Evolutionary conservation across 106 monocot genomes (phyloP).

Genomic region (Xerophyta viscosa): DNA sequence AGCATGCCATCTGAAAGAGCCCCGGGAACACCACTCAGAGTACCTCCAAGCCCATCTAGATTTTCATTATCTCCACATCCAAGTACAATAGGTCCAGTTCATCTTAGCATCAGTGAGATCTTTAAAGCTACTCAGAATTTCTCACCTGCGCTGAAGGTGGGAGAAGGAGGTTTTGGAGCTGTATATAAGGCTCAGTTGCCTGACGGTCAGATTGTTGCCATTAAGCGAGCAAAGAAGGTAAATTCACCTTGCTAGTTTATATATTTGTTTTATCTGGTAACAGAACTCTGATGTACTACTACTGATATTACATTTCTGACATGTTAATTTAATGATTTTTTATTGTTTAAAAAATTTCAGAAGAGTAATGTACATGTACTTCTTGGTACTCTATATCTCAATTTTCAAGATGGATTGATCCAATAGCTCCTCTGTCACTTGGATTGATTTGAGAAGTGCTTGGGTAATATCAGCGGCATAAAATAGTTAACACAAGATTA

Average conservation of each 20-base stretch:
- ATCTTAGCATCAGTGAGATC: constrained; percentile 52
- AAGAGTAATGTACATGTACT: too few species aligned
- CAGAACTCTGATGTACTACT: too few species aligned
- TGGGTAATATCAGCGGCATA: too few species aligned
- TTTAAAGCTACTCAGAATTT: constrained; percentile 76
- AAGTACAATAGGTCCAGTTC: constrained; percentile 38
- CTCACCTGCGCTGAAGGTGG: constrained; percentile 48
- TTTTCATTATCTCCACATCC: constrained; percentile 60
- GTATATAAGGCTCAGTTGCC: constrained; percentile 64
- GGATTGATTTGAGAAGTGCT: too few species aligned
- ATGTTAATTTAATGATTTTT: too few species aligned
- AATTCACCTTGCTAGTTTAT: not conserved
- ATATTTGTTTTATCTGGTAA: too few species aligned
- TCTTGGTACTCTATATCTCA: too few species aligned
- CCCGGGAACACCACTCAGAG: constrained; percentile 6
- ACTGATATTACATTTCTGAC: too few species aligned
- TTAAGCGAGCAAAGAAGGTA: constrained; percentile 82
- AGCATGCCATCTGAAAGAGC: not conserved
- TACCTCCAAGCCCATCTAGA: constrained; percentile 37
- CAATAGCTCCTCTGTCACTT: too few species aligned
- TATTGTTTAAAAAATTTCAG: too few species aligned
- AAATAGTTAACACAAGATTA: too few species aligned
- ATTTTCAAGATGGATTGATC: too few species aligned
- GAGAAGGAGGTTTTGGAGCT: constrained; percentile 75
- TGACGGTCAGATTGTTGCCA: constrained; percentile 61